Evolutionary conservation across 2,329 filamentous ascomycete genomes (phyloP).

Genomic region (Fusarium albidum): DNA sequence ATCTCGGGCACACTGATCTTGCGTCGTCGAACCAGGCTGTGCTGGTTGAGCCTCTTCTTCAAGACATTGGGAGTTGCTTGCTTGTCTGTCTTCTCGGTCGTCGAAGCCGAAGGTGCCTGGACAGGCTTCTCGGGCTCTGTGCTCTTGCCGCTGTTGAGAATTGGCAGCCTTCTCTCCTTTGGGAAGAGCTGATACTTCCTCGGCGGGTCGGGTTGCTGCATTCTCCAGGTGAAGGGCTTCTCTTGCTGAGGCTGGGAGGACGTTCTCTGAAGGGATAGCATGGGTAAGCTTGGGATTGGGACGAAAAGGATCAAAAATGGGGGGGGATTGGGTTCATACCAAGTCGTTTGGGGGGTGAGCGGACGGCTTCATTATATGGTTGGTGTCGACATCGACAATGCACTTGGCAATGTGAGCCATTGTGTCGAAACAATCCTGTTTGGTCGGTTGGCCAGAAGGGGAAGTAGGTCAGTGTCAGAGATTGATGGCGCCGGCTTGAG

Average conservation of each 20-base stretch:
- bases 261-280: slow-evolving; percentile 32
- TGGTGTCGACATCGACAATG: slow-evolving; percentile 58
- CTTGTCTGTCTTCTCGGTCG: slow-evolving; percentile 51
- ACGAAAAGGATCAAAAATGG: slow-evolving; percentile 15
- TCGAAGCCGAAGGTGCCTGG: slow-evolving; percentile 52
- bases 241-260: slow-evolving; percentile 49
- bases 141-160: slow-evolving; percentile 54
- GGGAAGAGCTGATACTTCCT: slow-evolving; percentile 71
- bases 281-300: slow-evolving; percentile 23
- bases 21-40: slow-evolving; percentile 64
- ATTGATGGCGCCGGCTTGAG: slow-evolving; percentile 32
- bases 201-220: slow-evolving; percentile 60
- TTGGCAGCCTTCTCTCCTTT: slow-evolving; percentile 56
- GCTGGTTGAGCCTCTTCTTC: slow-evolving; percentile 64
- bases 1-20: slow-evolving; percentile 72
- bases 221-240: slow-evolving; percentile 65
- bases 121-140: slow-evolving; percentile 61
- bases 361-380: slow-evolving; percentile 60
- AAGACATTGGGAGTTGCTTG: slow-evolving; percentile 50
- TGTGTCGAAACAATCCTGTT: slow-evolving; percentile 40
- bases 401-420: slow-evolving; percentile 72
- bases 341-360: slow-evolving; percentile 55
- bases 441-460: slow-evolving; percentile 29
- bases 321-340: slow-evolving; percentile 45
- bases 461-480: slow-evolving; percentile 38